phyloP scores from a whole-genome alignment of 2,329 filamentous ascomycete genomes.

The Penicillium freii region DNA sequence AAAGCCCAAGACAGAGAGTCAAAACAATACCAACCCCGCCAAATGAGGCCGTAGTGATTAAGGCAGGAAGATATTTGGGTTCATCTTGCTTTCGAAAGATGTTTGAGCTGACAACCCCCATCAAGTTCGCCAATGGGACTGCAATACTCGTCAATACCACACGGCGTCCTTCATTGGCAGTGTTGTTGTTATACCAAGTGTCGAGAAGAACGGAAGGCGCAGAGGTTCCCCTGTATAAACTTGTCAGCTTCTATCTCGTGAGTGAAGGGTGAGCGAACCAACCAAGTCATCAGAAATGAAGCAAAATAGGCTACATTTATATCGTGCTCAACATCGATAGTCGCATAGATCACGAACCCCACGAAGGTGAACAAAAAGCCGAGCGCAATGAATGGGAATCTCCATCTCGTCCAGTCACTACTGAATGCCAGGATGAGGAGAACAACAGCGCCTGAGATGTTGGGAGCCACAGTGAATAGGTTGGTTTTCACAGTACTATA shows the following conservation, averaged over 20 bases:
- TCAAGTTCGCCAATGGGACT: conserved; percentile 68
- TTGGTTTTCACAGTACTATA: conserved; percentile 64
- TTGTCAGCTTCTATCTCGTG: not conserved
- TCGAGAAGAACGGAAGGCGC: conserved; percentile 60
- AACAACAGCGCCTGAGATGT: conserved; percentile 67
- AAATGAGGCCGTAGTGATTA: conserved; percentile 53
- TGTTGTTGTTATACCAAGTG: conserved; percentile 73
- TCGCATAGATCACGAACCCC: conserved; percentile 71
- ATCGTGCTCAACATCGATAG: conserved; percentile 60
- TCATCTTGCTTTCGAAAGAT: conserved; percentile 61
- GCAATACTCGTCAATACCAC: conserved; percentile 65
- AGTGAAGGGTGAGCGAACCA: not conserved
- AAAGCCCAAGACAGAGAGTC: conserved; percentile 52
- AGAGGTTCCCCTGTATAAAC: conserved; percentile 54
- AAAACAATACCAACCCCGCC: conserved; percentile 56
- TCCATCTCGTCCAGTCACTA: conserved; percentile 61
- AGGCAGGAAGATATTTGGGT: conserved; percentile 61
- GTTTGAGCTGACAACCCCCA: conserved; percentile 65
- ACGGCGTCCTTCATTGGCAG: conserved; percentile 68
- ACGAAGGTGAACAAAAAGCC: conserved; percentile 69
- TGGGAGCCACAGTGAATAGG: conserved; percentile 65
- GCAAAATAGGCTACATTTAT: conserved; percentile 65
- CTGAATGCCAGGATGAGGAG: conserved; percentile 67
- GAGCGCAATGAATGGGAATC: conserved; percentile 66
- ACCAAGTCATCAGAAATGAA: conserved; percentile 74